Percentiles rank a stretch among this genome's conserved stretches.
Evolutionary conservation across 768 basidiomycete genomes (phyloP).

Genomic region (Kwoniella mangroviensis): DNA sequence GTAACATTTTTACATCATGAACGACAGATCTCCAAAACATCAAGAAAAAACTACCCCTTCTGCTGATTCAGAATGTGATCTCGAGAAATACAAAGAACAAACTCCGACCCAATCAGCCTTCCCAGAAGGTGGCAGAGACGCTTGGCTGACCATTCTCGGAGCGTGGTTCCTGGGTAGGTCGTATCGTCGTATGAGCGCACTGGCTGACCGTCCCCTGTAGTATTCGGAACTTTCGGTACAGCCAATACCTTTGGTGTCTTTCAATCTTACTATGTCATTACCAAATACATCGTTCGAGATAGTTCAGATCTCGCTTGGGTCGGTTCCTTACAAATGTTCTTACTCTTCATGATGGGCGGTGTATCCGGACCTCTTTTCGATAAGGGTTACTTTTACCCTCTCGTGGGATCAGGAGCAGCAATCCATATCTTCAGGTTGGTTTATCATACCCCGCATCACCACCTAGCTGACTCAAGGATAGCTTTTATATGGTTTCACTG

Average conservation of each 20-base stretch:
- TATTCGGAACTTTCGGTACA: slow-evolving; percentile 37
- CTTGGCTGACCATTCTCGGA: slow-evolving; percentile 1
- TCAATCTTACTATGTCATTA: slow-evolving; percentile 53
- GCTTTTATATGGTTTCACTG: slow-evolving; percentile 35
- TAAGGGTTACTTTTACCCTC: slow-evolving; percentile 45
- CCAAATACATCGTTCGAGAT: slow-evolving; percentile 43
- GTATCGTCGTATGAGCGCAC: neutral
- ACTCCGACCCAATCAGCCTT: neutral
- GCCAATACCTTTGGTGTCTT: slow-evolving; percentile 57
- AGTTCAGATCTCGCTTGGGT: slow-evolving; percentile 55
- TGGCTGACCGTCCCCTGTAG: neutral
- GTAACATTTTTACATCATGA: too few relatives aligned
- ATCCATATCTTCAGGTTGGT: slow-evolving; percentile 27
- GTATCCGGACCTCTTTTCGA: slow-evolving; percentile 54
- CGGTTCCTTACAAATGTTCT: slow-evolving; percentile 50
- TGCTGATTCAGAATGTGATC: neutral
- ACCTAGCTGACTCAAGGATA: slow-evolving; percentile 1
- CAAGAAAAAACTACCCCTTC: too few relatives aligned
- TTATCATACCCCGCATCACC: neutral
- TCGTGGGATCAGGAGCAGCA: slow-evolving; percentile 21
- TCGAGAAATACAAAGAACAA: slow-evolving; percentile 1
- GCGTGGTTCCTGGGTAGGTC: slow-evolving; percentile 12
- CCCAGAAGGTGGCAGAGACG: slow-evolving; percentile 7
- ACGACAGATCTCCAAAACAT: too few relatives aligned
- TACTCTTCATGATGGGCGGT: slow-evolving; percentile 47